These are phyloP conservation scores for Luffa acutangula DNA, from an alignment of 306 rosid species.

Conservation along the genomic window DNA sequence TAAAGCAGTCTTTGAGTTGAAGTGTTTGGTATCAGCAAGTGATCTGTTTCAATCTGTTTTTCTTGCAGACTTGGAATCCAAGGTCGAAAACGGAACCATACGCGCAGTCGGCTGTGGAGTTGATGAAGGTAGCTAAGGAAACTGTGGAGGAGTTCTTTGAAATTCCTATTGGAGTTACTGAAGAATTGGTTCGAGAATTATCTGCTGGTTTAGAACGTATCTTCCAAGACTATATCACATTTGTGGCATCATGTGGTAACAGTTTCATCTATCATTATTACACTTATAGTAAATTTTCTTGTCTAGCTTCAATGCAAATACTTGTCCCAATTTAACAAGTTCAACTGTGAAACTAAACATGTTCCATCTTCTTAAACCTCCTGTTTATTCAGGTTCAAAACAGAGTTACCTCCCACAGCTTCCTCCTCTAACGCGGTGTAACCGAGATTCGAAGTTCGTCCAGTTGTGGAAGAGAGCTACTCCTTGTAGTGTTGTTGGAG, in stretches of 20 bases:
- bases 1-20: background rate
- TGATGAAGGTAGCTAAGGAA: conserved; percentile 41
- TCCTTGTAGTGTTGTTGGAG: conserved; percentile 38
- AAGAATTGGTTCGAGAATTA: conserved; percentile 63
- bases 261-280: background rate
- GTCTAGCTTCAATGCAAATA: background rate
- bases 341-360: background rate
- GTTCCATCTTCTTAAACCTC: background rate
- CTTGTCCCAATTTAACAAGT: background rate
- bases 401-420: conserved; percentile 71
- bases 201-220: conserved; percentile 56
- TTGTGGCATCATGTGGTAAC: conserved; percentile 82
- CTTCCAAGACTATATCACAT: conserved; percentile 52
- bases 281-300: background rate
- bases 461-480: conserved; percentile 63
- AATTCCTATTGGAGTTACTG: conserved; percentile 68
- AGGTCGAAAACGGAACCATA: conserved; percentile 74
- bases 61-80: conserved; percentile 87
- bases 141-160: conserved; percentile 53
- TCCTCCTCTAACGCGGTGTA: conserved; percentile 88
- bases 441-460: conserved; percentile 48
- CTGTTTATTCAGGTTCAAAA: conserved; percentile 52
- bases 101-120: conserved; percentile 68
- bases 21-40: background rate
- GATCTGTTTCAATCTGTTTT: background rate